Base-by-base conservation (phyloP, 768 basidiomycete species). In the Serendipita sp. region DNA sequence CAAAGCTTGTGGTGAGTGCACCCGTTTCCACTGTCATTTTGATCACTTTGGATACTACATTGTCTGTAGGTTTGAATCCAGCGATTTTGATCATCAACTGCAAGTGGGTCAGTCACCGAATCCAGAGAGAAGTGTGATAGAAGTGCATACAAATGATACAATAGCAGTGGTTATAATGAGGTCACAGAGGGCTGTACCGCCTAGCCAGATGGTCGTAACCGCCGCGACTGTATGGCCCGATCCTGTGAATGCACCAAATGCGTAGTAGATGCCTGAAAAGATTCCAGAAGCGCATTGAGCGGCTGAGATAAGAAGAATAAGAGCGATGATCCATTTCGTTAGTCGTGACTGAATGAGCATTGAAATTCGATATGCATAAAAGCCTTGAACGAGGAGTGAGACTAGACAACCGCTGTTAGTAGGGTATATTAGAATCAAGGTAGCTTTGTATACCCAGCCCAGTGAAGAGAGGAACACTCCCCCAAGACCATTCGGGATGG, bases 401-500 rank as follows among this genome's bases (percentile, higher is more conserved):
- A 60, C 56, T 60, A n/a, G 8, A 8, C 4, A n/a, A 32, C 18
- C 10, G 28, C 13, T 5, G 30, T 51, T n/a, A 51, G 48, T 32
- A 32, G 8, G n/a, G 5, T 32, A 2, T 5, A n/a, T 5, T 51
- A 51, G 5, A 51, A 18, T 51, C n/a, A 5, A 18, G 7, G 48
- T 8, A 4, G 34, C 11, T 30, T 8, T 23, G 11, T 30, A 8
- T 34, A 60, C 56, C 56, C 3, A 60, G 18, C n/a, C 56, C 56
- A n/a, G 56, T 60, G 34, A 60, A 60, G 16, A 60, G 56, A 4
- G 56, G 56, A 38, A 60, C 56, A 38, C 56, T 60, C 56, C 56
- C 56, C 56, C 56, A 60, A 4, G 56, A 28, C 56, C 56, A 60
- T 60, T 60, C 56, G 10, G 56, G 56, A 38, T 60, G 28, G 30